These are phyloP conservation scores for Parathielavia appendiculata DNA, from an alignment of 495 filamentous ascomycete genomes.

Conservation along the genomic window DNA sequence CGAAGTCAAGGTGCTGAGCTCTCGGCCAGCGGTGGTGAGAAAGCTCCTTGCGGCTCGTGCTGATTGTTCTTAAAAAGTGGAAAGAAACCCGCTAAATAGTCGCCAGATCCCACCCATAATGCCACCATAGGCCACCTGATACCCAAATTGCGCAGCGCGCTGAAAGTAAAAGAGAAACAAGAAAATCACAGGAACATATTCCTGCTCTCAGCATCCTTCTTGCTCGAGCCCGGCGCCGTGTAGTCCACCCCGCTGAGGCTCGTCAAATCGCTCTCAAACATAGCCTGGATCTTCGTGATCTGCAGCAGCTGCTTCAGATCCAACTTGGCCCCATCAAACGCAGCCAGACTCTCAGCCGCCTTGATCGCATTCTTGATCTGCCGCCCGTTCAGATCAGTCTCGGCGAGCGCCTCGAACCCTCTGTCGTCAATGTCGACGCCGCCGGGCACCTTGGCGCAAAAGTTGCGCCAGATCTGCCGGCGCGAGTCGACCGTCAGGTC, in stretches of 20 bases:
- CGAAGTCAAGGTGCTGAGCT: too few species aligned
- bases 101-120: too few species aligned
- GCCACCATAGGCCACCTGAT: too few species aligned
- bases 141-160: neutral
- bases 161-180: neutral
- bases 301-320: slow-evolving; percentile 31
- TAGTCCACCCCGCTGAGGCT: slow-evolving; percentile 31
- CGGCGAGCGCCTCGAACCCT: slow-evolving; percentile 40
- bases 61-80: too few species aligned
- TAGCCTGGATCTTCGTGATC: slow-evolving; percentile 32
- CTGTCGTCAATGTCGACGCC: slow-evolving; percentile 38
- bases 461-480: slow-evolving; percentile 45
- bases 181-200: slow-evolving; percentile 33
- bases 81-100: too few species aligned
- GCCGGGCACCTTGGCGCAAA: slow-evolving; percentile 36
- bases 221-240: slow-evolving; percentile 28
- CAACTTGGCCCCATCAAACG: slow-evolving; percentile 28
- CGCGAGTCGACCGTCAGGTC: slow-evolving; percentile 33
- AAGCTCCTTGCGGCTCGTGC: too few species aligned
- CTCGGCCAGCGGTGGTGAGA: too few species aligned
- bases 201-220: slow-evolving; percentile 23
- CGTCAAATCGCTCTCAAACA: slow-evolving; percentile 35
- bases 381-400: slow-evolving; percentile 51
- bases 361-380: slow-evolving; percentile 63
- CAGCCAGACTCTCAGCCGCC: slow-evolving; percentile 42